Percentiles rank a stretch among this genome's conserved stretches.
Conservation (phyloP, 306 rosid species). For the Citrullus amarus region DNA sequence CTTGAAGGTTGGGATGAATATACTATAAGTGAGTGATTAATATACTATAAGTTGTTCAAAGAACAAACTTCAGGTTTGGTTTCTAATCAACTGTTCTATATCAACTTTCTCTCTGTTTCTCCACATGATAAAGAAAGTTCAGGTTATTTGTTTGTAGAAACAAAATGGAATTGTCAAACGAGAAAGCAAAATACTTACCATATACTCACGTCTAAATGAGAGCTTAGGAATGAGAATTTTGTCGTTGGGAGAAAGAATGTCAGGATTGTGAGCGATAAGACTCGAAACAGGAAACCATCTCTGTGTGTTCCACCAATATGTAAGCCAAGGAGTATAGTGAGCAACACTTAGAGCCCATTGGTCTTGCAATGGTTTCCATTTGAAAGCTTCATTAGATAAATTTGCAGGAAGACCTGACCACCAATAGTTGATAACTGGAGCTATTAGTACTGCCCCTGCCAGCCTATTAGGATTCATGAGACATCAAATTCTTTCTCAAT, state of each 20-base stretch:
- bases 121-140: background rate
- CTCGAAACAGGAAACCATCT: constrained; percentile 52
- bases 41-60: background rate
- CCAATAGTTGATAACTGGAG: constrained; percentile 78
- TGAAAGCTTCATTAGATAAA: constrained; percentile 38
- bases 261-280: constrained; percentile 7
- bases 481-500: background rate
- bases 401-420: constrained; percentile 72
- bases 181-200: constrained; percentile 5
- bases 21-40: background rate
- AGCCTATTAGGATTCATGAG: constrained; percentile 33
- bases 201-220: background rate
- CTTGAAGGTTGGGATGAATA: too few species aligned
- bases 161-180: background rate
- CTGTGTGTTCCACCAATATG: constrained; percentile 90
- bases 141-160: background rate
- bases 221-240: constrained; percentile 14
- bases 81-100: background rate
- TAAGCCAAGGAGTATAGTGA: constrained; percentile 74
- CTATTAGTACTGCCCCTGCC: constrained; percentile 56
- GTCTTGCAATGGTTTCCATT: constrained; percentile 23
- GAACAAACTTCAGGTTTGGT: background rate
- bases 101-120: background rate
- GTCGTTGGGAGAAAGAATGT: constrained; percentile 29
- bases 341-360: constrained; percentile 66